Conservation (phyloP, 768 basidiomycete genomes). For the Collybiopsis luxurians region DNA sequence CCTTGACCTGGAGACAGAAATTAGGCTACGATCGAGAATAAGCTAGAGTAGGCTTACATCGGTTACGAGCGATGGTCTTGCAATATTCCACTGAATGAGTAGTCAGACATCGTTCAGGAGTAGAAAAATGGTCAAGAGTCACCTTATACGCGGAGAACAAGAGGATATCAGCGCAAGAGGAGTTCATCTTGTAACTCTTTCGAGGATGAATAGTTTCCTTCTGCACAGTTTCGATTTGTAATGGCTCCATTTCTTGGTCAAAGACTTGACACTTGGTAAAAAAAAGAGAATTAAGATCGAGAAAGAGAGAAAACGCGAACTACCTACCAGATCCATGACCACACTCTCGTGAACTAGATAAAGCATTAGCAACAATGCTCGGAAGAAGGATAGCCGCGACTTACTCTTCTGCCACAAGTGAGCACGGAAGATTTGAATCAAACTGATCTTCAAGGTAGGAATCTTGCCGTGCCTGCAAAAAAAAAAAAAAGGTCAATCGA, state of each 20-base stretch:
- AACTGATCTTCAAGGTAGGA: constrained; percentile 95
- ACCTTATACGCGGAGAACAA: constrained; percentile 94
- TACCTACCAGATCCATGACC: constrained; percentile 80
- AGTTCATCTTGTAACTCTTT: constrained; percentile 99
- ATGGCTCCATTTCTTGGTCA: constrained; percentile 96
- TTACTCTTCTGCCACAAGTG: constrained; percentile 99
- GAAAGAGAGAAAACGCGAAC: not conserved
- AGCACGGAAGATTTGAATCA: constrained; percentile 99
- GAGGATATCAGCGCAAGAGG: constrained; percentile 97
- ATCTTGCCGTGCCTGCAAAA: constrained; percentile 89
- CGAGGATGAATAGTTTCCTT: constrained; percentile 99
- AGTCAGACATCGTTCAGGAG: not conserved
- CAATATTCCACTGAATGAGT: constrained; percentile 84
- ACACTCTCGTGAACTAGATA: constrained; percentile 81
- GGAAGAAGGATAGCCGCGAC: constrained; percentile 34
- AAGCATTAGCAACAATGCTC: constrained; percentile 9
- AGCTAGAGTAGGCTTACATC: constrained; percentile 52
- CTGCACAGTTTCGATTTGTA: constrained; percentile 99
- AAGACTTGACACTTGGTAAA: constrained; percentile 85
- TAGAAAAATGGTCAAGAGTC: constrained; percentile 2
- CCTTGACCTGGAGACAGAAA: constrained; percentile 63
- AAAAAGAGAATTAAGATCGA: not conserved
- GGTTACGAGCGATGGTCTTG: constrained; percentile 91
- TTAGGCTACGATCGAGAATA: not conserved
- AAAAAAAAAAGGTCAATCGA: not conserved